These are phyloP conservation scores for Cicer cuneatum DNA, from an alignment of 306 rosid species.

Conservation along the genomic window DNA sequence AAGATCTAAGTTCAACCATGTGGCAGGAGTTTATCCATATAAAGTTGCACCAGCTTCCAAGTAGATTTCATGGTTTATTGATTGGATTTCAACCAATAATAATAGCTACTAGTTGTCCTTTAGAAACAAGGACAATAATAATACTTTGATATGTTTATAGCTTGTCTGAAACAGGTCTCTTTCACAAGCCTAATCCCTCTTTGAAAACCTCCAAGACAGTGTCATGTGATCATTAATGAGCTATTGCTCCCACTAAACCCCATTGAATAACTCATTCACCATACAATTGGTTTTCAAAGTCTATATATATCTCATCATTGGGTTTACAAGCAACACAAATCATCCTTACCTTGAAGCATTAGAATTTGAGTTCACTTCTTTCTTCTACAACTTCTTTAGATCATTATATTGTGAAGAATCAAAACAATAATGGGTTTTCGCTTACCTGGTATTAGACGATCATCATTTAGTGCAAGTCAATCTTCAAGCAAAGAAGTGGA, in stretches of 20 bases:
- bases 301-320: constrained; percentile 2
- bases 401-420: constrained; percentile 13
- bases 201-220: background rate
- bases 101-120: background rate
- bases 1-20: background rate
- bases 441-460: constrained; percentile 39
- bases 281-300: constrained; percentile 9
- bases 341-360: background rate
- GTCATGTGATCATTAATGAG: constrained; percentile 34
- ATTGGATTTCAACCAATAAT: background rate
- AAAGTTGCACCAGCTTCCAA: constrained; percentile 3
- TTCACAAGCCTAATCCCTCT: background rate
- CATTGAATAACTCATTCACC: background rate
- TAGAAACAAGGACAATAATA: background rate
- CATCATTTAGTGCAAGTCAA: constrained; percentile 29
- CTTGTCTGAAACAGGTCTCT: constrained; percentile 11
- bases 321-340: constrained; percentile 33
- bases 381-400: constrained; percentile 13
- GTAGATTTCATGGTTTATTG: background rate
- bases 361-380: background rate
- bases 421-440: constrained; percentile 43
- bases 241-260: constrained; percentile 1
- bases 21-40: background rate
- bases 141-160: constrained; percentile 19
- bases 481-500: constrained; percentile 17